phyloP scores from a whole-genome alignment of 768 basidiomycete genomes.

The Panaeolus papilionaceus region DNA sequence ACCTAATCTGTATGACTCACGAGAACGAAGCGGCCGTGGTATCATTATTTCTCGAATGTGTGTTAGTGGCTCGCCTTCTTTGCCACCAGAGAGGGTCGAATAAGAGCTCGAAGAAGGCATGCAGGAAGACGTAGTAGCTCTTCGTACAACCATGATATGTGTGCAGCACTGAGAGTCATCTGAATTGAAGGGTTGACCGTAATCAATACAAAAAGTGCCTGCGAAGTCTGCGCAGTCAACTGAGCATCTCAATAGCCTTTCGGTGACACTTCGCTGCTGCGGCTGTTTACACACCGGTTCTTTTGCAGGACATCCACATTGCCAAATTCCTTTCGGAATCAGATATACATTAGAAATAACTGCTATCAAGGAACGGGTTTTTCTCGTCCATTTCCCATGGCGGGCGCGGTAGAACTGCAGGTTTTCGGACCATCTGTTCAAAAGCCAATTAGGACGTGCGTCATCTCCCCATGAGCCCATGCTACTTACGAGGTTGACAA shows the following conservation, averaged over 20 bases:
- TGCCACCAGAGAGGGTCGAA: not conserved
- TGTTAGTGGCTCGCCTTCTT: not conserved
- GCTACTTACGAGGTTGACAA: constrained; percentile 6
- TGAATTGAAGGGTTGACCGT: not conserved
- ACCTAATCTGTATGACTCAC: not conserved
- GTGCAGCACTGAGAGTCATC: not conserved
- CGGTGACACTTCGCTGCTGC: not conserved
- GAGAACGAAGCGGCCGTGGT: not conserved
- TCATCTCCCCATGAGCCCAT: not conserved
- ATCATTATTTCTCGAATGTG: not conserved
- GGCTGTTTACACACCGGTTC: not conserved
- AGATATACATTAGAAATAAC: not conserved
- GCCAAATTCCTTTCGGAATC: not conserved
- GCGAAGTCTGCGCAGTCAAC: not conserved
- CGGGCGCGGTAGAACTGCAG: not conserved
- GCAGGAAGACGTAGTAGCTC: not conserved
- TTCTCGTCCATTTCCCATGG: not conserved
- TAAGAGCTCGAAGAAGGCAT: not conserved
- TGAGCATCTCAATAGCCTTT: not conserved
- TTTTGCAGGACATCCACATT: not conserved
- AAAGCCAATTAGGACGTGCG: not conserved
- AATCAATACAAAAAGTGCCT: not conserved
- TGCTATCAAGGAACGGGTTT: constrained; percentile 1
- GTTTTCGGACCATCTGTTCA: not conserved
- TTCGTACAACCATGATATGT: not conserved